Conservation (phyloP, 1,284 basidiomycete species). For the Ustilago tritici region DNA sequence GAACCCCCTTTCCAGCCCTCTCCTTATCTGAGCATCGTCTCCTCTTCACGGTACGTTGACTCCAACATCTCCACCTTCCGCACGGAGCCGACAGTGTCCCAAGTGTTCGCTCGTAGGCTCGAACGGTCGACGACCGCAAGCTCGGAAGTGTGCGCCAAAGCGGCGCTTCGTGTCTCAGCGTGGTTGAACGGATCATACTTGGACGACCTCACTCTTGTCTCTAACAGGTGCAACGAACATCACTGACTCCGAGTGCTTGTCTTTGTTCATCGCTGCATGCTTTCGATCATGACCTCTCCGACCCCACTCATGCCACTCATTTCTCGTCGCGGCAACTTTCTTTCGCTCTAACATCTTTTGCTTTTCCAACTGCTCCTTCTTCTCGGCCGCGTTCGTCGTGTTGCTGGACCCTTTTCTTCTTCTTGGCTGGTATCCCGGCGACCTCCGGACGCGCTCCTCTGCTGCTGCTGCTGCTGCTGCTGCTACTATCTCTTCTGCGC, state of each 20-base stretch:
- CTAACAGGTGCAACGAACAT: too few species aligned
- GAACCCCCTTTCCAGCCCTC: neutral
- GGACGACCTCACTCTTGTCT: too few species aligned
- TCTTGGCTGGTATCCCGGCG: constrained; percentile 26
- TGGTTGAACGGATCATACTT: too few species aligned
- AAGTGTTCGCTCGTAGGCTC: too few species aligned
- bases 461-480: too few species aligned
- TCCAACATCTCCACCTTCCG: too few species aligned
- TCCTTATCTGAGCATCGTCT: neutral
- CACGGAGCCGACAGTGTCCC: too few species aligned
- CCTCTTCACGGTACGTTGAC: too few species aligned
- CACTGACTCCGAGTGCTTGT: neutral
- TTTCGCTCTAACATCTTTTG: constrained; percentile 21
- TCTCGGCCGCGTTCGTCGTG: constrained; percentile 5
- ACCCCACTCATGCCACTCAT: constrained; percentile 10
- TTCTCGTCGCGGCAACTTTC: neutral
- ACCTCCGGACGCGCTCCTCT: constrained; percentile 29
- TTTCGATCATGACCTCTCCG: neutral
- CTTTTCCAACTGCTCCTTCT: constrained; percentile 1
- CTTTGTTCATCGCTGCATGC: neutral
- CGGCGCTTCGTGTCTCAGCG: too few species aligned
- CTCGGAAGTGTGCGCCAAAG: too few species aligned
- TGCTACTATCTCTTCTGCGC: neutral
- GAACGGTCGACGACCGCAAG: too few species aligned
- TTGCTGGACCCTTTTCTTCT: neutral